phyloP scores from a whole-genome alignment of 179 eudicot species.

The Heliamphora pulchella region DNA sequence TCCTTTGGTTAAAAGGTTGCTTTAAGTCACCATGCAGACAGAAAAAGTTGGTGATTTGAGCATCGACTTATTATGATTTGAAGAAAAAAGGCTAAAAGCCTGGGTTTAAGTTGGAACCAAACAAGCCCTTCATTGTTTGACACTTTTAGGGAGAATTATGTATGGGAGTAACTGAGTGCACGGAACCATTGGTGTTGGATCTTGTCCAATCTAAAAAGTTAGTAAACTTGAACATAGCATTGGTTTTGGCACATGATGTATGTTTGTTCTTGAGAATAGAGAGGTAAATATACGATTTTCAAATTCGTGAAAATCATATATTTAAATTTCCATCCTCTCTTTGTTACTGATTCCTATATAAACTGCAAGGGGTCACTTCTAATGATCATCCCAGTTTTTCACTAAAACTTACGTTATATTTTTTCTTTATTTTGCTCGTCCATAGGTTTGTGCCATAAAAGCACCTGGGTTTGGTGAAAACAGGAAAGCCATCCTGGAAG shows the following conservation, averaged over 20 bases:
- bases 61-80: no score
- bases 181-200: neutral
- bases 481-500: slow-evolving; percentile 72
- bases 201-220: neutral
- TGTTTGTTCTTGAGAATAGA: neutral
- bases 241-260: neutral
- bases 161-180: no score
- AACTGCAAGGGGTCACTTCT: neutral
- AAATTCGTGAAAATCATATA: no score
- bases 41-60: no score
- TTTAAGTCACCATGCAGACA: no score
- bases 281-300: no score
- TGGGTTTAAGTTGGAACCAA: no score
- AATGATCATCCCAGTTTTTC: neutral
- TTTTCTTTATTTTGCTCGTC: neutral
- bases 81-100: no score
- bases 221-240: neutral
- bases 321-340: neutral
- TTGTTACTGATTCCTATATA: neutral
- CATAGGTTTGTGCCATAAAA: slow-evolving; percentile 84
- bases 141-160: neutral
- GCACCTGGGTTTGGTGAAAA: slow-evolving; percentile 98
- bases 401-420: neutral
- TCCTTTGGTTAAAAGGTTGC: no score
- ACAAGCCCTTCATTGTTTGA: no score